Evolutionary conservation across 768 basidiomycete species (phyloP).

Genomic region (Lactifluus hygrophoroides): DNA sequence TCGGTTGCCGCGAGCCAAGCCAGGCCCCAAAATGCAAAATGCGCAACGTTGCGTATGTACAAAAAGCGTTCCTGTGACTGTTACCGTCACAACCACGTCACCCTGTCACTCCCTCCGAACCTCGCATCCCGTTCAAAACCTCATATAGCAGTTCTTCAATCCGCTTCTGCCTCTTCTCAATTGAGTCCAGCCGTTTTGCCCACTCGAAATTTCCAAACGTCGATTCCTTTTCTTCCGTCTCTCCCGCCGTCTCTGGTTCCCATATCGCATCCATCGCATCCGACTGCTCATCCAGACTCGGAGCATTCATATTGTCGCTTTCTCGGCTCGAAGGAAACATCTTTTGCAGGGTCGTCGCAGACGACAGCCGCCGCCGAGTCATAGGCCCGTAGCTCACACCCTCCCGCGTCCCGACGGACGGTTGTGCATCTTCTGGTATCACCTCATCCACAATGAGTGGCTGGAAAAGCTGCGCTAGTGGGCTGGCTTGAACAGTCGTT

Average conservation of each 20-base stretch:
- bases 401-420: conserved; percentile 12
- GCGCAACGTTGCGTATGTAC: too few relatives aligned
- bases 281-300: conserved; percentile 24
- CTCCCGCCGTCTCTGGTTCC: conserved; percentile 13
- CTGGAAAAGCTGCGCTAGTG: conserved; percentile 68
- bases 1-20: not conserved
- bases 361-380: conserved; percentile 33
- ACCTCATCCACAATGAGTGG: conserved; percentile 52
- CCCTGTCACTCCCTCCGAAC: not conserved
- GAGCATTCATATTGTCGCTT: conserved; percentile 19
- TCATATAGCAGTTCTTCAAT: conserved; percentile 38
- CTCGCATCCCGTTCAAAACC: conserved; percentile 5
- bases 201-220: conserved; percentile 27
- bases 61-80: too few relatives aligned
- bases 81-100: not conserved
- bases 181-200: conserved; percentile 30
- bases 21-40: too few relatives aligned
- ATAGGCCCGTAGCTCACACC: conserved; percentile 33
- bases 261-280: conserved; percentile 4
- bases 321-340: conserved; percentile 9
- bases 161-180: conserved; percentile 39
- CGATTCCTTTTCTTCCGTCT: conserved; percentile 26
- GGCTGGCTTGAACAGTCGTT: conserved; percentile 40
- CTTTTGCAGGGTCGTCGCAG: conserved; percentile 23
- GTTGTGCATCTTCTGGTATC: conserved; percentile 27